A percentile compares a stretch with the other conserved stretches of the same genome.
phyloP scores from a whole-genome alignment of 305 asterid species.

The Fraxinus sp. region DNA sequence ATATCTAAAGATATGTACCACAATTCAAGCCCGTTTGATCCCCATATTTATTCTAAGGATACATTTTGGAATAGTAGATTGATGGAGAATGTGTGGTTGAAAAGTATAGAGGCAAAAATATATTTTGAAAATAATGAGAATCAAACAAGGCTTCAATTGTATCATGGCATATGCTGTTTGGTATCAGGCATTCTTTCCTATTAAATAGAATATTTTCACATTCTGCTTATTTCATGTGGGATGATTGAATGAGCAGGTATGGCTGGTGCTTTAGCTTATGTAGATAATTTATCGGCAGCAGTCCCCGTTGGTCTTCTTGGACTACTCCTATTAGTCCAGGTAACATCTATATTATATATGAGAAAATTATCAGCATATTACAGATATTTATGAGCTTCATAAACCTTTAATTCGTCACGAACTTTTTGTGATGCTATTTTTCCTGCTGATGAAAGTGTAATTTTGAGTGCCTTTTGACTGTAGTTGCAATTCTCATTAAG shows the following conservation, averaged over 20 bases:
- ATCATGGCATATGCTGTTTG: not conserved
- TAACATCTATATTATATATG: slow-evolving; percentile 1
- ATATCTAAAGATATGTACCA: not conserved
- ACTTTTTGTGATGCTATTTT: not conserved
- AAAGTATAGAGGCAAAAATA: too few relatives aligned
- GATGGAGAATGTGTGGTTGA: too few relatives aligned
- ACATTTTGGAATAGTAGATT: too few relatives aligned
- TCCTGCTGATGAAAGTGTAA: not conserved
- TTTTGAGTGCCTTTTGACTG: not conserved
- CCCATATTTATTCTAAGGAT: too few relatives aligned
- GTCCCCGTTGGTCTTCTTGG: slow-evolving; percentile 88
- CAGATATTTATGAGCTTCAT: not conserved
- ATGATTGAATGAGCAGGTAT: slow-evolving; percentile 48
- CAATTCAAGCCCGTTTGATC: not conserved
- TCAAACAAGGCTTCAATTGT: not conserved
- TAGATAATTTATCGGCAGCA: slow-evolving; percentile 69
- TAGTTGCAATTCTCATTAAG: not conserved
- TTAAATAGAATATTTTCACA: not conserved
- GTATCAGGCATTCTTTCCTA: not conserved
- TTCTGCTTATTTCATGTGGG: not conserved
- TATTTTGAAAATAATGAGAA: too few relatives aligned
- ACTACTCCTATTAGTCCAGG: slow-evolving; percentile 81
- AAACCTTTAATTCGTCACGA: not conserved
- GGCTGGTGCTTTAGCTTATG: slow-evolving; percentile 66
- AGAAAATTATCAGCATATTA: not conserved